phyloP scores from a whole-genome alignment of 179 eudicot species.

The Silene coronaria region DNA sequence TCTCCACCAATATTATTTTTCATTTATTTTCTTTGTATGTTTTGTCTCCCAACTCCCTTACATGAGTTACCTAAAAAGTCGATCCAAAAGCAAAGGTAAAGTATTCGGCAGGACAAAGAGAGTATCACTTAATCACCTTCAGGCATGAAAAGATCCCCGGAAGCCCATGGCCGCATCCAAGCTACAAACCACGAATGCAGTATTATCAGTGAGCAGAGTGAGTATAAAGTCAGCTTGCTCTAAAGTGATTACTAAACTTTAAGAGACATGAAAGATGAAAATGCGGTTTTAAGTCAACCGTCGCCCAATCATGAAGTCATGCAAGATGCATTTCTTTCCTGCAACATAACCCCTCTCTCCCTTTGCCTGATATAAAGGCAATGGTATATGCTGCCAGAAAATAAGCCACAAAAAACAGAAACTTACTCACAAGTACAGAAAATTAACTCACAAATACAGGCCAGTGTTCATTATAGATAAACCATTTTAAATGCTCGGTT shows the following conservation, averaged over 20 bases:
- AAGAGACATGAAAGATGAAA: neutral
- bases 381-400: neutral
- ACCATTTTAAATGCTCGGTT: neutral
- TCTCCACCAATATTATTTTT: neutral
- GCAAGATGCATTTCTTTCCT: neutral
- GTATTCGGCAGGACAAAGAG: neutral
- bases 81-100: neutral
- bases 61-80: neutral
- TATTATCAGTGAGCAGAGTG: slow-evolving; percentile 3
- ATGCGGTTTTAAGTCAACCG: neutral
- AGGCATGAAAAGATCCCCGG: slow-evolving; percentile 87
- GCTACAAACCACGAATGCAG: slow-evolving; percentile 37
- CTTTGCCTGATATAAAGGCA: neutral
- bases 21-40: neutral
- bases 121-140: slow-evolving; percentile 41
- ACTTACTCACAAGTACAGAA: neutral
- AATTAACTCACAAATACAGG: neutral
- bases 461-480: neutral
- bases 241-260: neutral
- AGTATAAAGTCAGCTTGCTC: neutral
- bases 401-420: neutral
- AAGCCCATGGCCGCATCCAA: slow-evolving; percentile 98
- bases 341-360: neutral
- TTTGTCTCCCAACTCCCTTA: neutral
- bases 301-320: neutral